These are phyloP conservation scores for Penicillium brevicompactum DNA, from an alignment of 2,329 filamentous ascomycete genomes.

Conservation along the genomic window DNA sequence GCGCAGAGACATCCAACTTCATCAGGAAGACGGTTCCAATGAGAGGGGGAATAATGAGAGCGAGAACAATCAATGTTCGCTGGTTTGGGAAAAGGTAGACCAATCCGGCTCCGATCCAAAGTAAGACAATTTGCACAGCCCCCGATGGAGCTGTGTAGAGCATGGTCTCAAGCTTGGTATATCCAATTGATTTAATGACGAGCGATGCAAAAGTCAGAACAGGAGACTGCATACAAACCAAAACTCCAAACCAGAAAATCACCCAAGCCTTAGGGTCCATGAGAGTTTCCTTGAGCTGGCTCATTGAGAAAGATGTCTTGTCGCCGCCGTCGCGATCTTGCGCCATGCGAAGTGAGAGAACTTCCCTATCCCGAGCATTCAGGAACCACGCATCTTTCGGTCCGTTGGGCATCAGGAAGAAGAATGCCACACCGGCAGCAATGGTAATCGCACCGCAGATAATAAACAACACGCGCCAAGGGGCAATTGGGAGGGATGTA, in stretches of 20 bases:
- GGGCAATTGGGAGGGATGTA: slow-evolving; percentile 40
- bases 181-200: slow-evolving; percentile 52
- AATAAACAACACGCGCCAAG: slow-evolving; percentile 54
- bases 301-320: slow-evolving; percentile 47
- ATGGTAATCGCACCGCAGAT: slow-evolving; percentile 54
- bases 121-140: slow-evolving; percentile 48
- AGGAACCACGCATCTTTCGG: slow-evolving; percentile 55
- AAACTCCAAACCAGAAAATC: slow-evolving; percentile 49
- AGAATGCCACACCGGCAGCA: slow-evolving; percentile 49
- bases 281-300: slow-evolving; percentile 49
- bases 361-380: slow-evolving; percentile 44
- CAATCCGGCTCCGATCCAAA: slow-evolving; percentile 53
- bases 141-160: slow-evolving; percentile 53
- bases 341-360: slow-evolving; percentile 42
- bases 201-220: slow-evolving; percentile 54
- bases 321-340: slow-evolving; percentile 45
- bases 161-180: slow-evolving; percentile 49
- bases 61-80: slow-evolving; percentile 43
- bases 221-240: slow-evolving; percentile 51
- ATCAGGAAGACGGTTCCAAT: slow-evolving; percentile 50
- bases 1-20: slow-evolving; percentile 41
- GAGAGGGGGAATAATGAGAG: slow-evolving; percentile 47
- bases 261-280: slow-evolving; percentile 49
- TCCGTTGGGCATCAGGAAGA: slow-evolving; percentile 42
- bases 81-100: slow-evolving; percentile 43